Base-by-base conservation (phyloP, 2,329 filamentous ascomycete genomes). In the Sarocladium brachiariae region DNA sequence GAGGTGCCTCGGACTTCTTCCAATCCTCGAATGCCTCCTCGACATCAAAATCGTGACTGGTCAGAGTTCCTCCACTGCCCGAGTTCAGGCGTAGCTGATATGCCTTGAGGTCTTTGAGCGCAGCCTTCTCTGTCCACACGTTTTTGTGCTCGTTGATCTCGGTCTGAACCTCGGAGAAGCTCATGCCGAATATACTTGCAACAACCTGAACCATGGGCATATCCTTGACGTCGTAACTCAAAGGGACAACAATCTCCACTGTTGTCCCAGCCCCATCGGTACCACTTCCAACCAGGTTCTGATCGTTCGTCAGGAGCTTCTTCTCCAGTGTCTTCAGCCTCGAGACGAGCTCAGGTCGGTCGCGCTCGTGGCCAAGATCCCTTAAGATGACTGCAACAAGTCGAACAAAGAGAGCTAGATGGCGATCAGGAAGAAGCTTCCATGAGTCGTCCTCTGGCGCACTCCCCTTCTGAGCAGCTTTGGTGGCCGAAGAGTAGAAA, bases 201-300 rank as follows among this genome's bases (percentile, higher is more conserved):
- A 99, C 91, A 31, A 86, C 80, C 64, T 93, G 86, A 24, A 96
- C 93, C 69, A 96, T 79, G 33, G 85, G 85, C 93, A 99, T 99
- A 64, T 99, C 93, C 68, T 93, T 96, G 63, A 97, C 86, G 66
- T 96, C 89, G 66, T 96, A 89, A 62, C 83, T 93, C 52, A 95
- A 73, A 10, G 92, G 90, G 2, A 90, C 81, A 51, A 87, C 77
- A 19, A 92, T 87, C 65, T 96, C 92, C 55, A 93, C 77, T 8
- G 85, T 87, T 18, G 62, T 67, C 25, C 67, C 68, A 19, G 61
- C 60, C 11, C 62, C 61, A 50, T 66, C 65, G 24, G 63, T 56
- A 30, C 64, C 63, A 24, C 57, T 59, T 16, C 61, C 62, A 23
- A 66, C 65, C 49, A 99, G 75, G 63, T 97, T 90, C 67, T 96